phyloP scores from a whole-genome alignment of 768 basidiomycete genomes.

The Auriculariales sp. region DNA sequence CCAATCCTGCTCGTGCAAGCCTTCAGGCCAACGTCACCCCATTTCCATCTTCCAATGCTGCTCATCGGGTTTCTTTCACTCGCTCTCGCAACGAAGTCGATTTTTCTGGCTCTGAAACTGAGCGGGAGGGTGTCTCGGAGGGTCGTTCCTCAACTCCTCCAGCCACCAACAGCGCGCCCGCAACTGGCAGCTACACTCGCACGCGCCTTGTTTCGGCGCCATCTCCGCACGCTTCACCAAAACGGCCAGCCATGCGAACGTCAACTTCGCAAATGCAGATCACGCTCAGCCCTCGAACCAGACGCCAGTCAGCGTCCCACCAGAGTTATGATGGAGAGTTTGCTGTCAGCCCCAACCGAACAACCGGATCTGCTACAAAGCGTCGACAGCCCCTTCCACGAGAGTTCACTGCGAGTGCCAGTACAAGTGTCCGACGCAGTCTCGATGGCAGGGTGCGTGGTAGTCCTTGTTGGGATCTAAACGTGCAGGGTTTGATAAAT shows the following conservation, averaged over 20 bases:
- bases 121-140: conserved; percentile 1
- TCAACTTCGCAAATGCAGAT: neutral
- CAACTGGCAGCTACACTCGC: neutral
- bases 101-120: neutral
- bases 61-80: neutral
- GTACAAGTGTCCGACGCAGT: neutral
- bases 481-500: neutral
- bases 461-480: neutral
- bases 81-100: neutral
- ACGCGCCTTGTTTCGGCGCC: neutral
- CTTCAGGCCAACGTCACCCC: neutral
- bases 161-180: neutral
- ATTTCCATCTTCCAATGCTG: neutral
- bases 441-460: neutral
- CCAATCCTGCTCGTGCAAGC: neutral
- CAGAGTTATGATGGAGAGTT: too few species aligned
- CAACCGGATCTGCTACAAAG: neutral
- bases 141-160: too few species aligned
- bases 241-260: neutral
- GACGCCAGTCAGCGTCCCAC: too few species aligned
- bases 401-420: neutral
- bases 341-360: too few species aligned
- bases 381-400: neutral
- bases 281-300: neutral
- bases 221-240: neutral